Evolutionary conservation across 129 eudicot species (phyloP).

Genomic region (Pseudognaphalium luteoalbum): DNA sequence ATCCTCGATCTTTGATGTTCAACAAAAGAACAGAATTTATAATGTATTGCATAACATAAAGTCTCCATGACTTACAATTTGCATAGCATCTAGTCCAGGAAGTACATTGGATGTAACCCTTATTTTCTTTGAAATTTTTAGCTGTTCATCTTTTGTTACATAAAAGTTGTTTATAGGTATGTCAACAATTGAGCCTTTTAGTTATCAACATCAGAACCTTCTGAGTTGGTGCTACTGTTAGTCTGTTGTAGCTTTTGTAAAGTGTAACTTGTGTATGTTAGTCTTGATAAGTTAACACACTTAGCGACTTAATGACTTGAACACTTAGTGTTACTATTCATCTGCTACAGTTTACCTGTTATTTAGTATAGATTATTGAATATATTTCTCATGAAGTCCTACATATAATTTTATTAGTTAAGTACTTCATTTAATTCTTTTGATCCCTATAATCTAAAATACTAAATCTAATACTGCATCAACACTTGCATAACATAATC

Average conservation of each 20-base stretch:
- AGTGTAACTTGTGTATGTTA: not conserved
- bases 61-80: not conserved
- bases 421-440: not conserved
- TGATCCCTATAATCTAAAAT: not conserved
- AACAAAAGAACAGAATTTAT: not conserved
- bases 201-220: no score
- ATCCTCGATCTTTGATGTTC: not conserved
- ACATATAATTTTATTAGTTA: not conserved
- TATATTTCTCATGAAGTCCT: slow-evolving; percentile 1
- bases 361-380: not conserved
- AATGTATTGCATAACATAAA: not conserved
- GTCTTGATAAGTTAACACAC: not conserved
- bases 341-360: not conserved
- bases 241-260: not conserved
- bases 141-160: not conserved
- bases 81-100: not conserved
- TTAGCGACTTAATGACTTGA: not conserved
- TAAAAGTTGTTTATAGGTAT: not conserved
- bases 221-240: not conserved
- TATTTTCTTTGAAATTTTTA: no score
- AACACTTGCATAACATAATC: slow-evolving; percentile 16
- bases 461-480: not conserved
- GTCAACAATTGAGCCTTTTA: not conserved
- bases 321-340: not conserved
- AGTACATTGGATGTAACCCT: not conserved